Evolutionary conservation across 2,329 filamentous ascomycete genomes (phyloP), one percentile per base, ranked within the genome.

Genomic region (Apiospora aurea): DNA sequence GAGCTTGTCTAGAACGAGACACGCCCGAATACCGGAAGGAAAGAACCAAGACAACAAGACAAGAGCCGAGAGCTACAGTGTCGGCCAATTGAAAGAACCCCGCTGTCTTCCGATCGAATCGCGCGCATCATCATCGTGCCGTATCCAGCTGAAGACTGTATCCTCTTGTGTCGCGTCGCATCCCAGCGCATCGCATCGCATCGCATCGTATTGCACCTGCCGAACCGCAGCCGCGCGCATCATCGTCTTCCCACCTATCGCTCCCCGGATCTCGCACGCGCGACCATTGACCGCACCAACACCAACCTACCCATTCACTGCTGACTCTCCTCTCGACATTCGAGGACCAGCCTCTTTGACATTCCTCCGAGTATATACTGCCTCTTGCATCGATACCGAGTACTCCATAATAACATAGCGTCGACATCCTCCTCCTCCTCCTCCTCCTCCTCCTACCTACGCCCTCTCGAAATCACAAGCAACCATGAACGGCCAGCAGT

Each of bases 101-200:
- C 11, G 34, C 34, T 10, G 6, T 38, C n/a, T n/a, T 51, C 34
- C 18, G 34, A 64, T 64, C 57, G 57, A 64, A 64, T 41, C 34
- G 57, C 41, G 57, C 57, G 57, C 34, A 64, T 43, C 41, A 43
- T 43, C 13, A 10, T 49, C 46, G 46, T 8, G 46, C n/a, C 57
- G 29, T 16, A 64, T 64, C 57, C 16, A 10, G 38, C 41, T 43
- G 8, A 43, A 43, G 41, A 43, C 41, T 43, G 41, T 43, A 13
- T 10, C 41, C 41, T 14, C 8, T 43, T 8, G 57, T 41, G 34
- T 41, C 53, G 72, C 47, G 29, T 69, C 67, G 71, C 67, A 34
- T 71, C 44, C 34, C 41, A 43, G 8, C 41, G 41, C 41, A 43
- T 43, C 41, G 66, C 47, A 72, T 74, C 71, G 73, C 26, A 72